These are phyloP conservation scores for Ochetophila trinervis DNA, from an alignment of 306 rosid genomes.

Conservation along the genomic window DNA sequence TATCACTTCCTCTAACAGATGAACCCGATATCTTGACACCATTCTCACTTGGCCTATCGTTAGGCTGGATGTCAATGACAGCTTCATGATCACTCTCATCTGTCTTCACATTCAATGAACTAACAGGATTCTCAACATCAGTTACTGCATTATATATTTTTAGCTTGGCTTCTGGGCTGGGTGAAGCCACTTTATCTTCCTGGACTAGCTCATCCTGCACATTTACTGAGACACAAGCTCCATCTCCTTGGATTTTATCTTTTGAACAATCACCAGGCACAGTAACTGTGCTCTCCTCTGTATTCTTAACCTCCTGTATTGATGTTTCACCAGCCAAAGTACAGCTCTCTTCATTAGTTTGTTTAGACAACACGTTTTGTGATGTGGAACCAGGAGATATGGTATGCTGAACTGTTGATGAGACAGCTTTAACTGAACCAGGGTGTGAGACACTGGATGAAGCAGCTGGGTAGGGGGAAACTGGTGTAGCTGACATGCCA, in stretches of 20 bases:
- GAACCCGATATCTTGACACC: slow-evolving; percentile 14
- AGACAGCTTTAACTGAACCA: slow-evolving; percentile 22
- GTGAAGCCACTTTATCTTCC: slow-evolving; percentile 29
- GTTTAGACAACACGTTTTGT: slow-evolving; percentile 27
- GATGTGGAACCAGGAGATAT: slow-evolving; percentile 15
- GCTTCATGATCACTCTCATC: slow-evolving; percentile 13
- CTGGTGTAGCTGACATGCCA: slow-evolving; percentile 18
- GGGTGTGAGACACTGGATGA: slow-evolving; percentile 15
- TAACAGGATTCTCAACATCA: slow-evolving; percentile 19
- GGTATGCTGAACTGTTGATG: slow-evolving; percentile 23
- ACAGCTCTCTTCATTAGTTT: slow-evolving; percentile 28
- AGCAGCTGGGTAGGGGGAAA: slow-evolving; percentile 19
- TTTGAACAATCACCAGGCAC: not conserved
- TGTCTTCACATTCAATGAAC: slow-evolving; percentile 6
- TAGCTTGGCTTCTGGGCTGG: slow-evolving; percentile 15
- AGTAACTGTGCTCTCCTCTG: slow-evolving; percentile 13
- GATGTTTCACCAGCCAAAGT: slow-evolving; percentile 21
- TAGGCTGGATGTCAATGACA: slow-evolving; percentile 17
- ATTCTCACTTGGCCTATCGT: slow-evolving; percentile 21
- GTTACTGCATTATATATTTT: slow-evolving; percentile 13
- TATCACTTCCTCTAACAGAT: slow-evolving; percentile 1
- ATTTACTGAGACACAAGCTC: slow-evolving; percentile 6
- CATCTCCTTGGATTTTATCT: slow-evolving; percentile 16
- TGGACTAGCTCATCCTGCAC: slow-evolving; percentile 5
- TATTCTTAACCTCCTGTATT: slow-evolving; percentile 38